Evolutionary conservation across 768 basidiomycete species (phyloP).

Genomic region (Psilocybe cyanescens): DNA sequence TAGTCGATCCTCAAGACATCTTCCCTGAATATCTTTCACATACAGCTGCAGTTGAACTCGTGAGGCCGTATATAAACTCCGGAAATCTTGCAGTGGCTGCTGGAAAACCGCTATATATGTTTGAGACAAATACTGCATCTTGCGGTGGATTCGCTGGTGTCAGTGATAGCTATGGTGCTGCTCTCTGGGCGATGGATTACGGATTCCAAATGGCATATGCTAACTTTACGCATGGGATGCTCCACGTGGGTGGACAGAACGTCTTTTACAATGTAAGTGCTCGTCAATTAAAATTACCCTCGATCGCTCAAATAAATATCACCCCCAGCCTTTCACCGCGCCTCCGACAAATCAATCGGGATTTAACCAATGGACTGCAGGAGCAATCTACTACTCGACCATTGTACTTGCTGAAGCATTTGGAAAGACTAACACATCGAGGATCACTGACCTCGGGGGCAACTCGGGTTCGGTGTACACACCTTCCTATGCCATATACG

Average conservation of each 20-base stretch:
- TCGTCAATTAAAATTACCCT: background rate
- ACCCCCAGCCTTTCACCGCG: conserved; percentile 57
- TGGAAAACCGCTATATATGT: conserved; percentile 61
- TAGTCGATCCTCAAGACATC: conserved; percentile 44
- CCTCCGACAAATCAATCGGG: conserved; percentile 57
- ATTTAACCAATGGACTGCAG: conserved; percentile 73
- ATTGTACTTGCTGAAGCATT: conserved; percentile 73
- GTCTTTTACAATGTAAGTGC: conserved; percentile 67
- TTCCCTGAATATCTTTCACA: conserved; percentile 68
- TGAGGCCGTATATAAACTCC: conserved; percentile 54
- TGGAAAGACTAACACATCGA: conserved; percentile 64
- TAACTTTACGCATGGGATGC: conserved; percentile 58
- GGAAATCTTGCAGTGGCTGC: conserved; percentile 45
- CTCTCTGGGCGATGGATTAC: conserved; percentile 70
- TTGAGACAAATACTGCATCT: conserved; percentile 72
- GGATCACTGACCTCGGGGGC: conserved; percentile 64
- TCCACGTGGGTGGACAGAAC: conserved; percentile 70
- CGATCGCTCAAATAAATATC: conserved; percentile 8
- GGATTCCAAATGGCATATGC: conserved; percentile 62
- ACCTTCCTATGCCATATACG: conserved; percentile 77
- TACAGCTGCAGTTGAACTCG: conserved; percentile 49
- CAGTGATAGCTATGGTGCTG: conserved; percentile 63
- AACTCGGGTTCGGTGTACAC: conserved; percentile 56
- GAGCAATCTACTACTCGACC: conserved; percentile 74
- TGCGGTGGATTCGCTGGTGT: conserved; percentile 73